Evolutionary conservation across 2,329 filamentous ascomycete species (phyloP).

Genomic region (Purpureocillium lavendulum): DNA sequence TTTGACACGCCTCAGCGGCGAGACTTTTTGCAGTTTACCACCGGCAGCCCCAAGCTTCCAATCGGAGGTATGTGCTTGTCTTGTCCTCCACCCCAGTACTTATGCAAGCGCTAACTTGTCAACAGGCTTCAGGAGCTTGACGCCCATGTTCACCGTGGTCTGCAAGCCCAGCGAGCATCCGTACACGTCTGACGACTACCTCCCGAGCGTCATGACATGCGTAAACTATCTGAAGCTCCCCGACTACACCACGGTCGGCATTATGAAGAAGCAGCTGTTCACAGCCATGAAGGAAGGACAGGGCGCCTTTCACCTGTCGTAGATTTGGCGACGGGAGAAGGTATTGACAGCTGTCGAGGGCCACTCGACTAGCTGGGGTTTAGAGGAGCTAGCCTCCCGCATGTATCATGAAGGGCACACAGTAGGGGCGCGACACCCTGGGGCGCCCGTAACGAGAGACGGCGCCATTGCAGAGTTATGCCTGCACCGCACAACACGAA

Average conservation of each 20-base stretch:
- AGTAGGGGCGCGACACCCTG: neutral
- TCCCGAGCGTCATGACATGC: slow-evolving; percentile 99
- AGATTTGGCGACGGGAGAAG: neutral
- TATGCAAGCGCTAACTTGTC: slow-evolving; percentile 20
- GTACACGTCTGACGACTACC: slow-evolving; percentile 88
- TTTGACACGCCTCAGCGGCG: slow-evolving; percentile 66
- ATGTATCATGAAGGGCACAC: slow-evolving; percentile 1
- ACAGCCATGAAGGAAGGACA: slow-evolving; percentile 92
- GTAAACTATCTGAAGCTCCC: slow-evolving; percentile 98
- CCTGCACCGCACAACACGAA: slow-evolving; percentile 15
- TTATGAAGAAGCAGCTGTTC: slow-evolving; percentile 69
- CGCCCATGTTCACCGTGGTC: slow-evolving; percentile 97
- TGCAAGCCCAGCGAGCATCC: slow-evolving; percentile 97
- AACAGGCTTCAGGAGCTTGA: slow-evolving; percentile 88
- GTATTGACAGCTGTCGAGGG: neutral
- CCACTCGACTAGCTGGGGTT: neutral
- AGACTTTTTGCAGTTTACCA: slow-evolving; percentile 96
- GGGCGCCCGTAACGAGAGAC: too few relatives aligned
- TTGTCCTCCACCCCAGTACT: neutral
- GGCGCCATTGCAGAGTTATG: neutral
- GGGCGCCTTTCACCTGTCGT: slow-evolving; percentile 94
- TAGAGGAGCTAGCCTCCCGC: neutral
- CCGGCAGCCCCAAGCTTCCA: slow-evolving; percentile 92
- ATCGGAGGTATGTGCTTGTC: slow-evolving; percentile 72
- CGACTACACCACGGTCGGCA: slow-evolving; percentile 75